These are phyloP conservation scores for Rhododendron williamsianum DNA, from an alignment of 148 eudicot species.

Conservation along the genomic window DNA sequence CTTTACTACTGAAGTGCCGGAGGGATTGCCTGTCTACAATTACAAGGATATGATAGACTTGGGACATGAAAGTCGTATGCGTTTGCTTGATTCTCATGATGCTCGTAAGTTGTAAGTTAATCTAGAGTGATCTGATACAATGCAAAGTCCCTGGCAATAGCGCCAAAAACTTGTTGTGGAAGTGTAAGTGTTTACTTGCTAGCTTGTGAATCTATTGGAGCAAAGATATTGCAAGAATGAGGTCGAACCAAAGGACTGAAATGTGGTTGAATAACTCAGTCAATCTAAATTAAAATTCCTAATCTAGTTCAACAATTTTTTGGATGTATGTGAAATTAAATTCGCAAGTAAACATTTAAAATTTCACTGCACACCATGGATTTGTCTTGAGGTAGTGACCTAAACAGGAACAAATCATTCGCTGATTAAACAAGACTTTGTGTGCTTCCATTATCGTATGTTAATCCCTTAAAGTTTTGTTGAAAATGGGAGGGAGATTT, in stretches of 20 bases:
- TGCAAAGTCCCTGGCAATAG: no score
- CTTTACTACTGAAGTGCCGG: slow-evolving; percentile 27
- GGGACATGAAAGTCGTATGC: slow-evolving; percentile 65
- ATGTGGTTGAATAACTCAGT: no score
- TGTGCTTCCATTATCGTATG: neutral
- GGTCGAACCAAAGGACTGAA: no score
- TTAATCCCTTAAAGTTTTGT: neutral
- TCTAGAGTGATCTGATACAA: no score
- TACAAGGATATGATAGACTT: slow-evolving; percentile 59
- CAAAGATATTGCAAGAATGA: no score
- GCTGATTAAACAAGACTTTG: neutral
- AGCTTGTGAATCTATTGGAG: no score
- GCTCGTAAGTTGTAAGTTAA: slow-evolving; percentile 74
- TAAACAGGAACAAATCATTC: neutral
- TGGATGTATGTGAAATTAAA: no score
- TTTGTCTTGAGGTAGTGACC: neutral
- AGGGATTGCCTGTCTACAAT: slow-evolving; percentile 45
- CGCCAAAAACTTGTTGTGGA: no score
- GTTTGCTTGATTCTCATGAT: slow-evolving; percentile 50
- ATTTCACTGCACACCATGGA: neutral
- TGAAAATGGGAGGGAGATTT: neutral
- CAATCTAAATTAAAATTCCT: no score
- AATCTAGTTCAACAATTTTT: no score
- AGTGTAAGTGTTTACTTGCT: no score
- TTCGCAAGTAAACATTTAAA: no score